phyloP scores from a whole-genome alignment of 768 basidiomycete species.

The Solioccasus polychromus region DNA sequence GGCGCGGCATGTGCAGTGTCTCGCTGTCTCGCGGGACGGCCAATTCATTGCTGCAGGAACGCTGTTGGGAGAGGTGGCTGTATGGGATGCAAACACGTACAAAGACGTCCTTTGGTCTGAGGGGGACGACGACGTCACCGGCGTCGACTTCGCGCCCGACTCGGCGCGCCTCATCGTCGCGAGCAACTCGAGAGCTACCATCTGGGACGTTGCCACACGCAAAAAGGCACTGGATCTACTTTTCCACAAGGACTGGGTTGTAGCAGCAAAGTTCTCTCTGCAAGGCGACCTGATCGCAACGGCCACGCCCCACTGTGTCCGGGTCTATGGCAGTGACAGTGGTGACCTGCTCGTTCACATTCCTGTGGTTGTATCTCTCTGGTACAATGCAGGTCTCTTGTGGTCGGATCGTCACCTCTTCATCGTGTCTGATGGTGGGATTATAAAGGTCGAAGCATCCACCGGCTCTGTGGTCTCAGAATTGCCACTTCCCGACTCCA shows the following conservation, averaged over 20 bases:
- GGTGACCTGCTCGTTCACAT: background rate
- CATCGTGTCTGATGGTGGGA: too few relatives aligned
- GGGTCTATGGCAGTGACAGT: too few relatives aligned
- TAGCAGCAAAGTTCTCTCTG: conserved; percentile 1
- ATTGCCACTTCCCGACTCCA: background rate
- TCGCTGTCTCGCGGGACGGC: background rate
- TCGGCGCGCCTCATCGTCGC: background rate
- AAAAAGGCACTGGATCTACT: background rate
- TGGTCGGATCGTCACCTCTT: too few relatives aligned
- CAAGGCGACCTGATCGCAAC: background rate
- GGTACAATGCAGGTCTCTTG: too few relatives aligned
- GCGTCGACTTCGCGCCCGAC: conserved; percentile 2
- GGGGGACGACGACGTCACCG: background rate
- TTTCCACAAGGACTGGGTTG: background rate
- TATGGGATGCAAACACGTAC: background rate
- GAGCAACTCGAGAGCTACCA: background rate
- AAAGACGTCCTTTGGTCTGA: background rate
- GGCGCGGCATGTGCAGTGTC: background rate
- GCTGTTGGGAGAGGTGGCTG: background rate
- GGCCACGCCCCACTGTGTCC: background rate
- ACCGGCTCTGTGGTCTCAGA: background rate
- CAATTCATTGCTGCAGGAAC: background rate
- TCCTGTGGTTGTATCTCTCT: background rate
- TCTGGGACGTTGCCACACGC: background rate
- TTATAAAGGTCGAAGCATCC: background rate